Evolutionary conservation across 306 rosid genomes (phyloP).

Genomic region (Parietaria judaica): DNA sequence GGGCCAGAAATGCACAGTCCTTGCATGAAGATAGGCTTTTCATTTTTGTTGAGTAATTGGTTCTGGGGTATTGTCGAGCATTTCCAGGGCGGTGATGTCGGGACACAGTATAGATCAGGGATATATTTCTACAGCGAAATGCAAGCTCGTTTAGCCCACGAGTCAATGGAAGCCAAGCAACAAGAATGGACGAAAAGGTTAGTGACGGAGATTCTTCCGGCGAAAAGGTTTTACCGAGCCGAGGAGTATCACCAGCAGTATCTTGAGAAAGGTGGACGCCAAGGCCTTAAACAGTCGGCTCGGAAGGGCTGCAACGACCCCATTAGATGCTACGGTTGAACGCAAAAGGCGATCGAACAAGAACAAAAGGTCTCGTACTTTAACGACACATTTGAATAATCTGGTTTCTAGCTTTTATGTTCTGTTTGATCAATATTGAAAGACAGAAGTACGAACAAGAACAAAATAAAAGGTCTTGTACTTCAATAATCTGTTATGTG

Average conservation of each 20-base stretch:
- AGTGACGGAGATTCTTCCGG: slow-evolving; percentile 79
- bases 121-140: slow-evolving; percentile 63
- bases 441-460: too few relatives aligned
- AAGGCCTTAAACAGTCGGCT: slow-evolving; percentile 52
- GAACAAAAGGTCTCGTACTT: too few relatives aligned
- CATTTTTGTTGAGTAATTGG: too few relatives aligned
- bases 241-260: slow-evolving; percentile 96
- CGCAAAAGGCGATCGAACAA: background rate
- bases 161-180: slow-evolving; percentile 74
- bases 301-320: slow-evolving; percentile 75
- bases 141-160: slow-evolving; percentile 52
- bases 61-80: too few relatives aligned
- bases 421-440: too few relatives aligned
- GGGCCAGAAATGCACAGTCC: too few relatives aligned
- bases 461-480: too few relatives aligned
- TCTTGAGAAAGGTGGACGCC: slow-evolving; percentile 73
- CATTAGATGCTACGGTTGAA: slow-evolving; percentile 77
- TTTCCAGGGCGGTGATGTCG: slow-evolving; percentile 60
- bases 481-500: too few relatives aligned
- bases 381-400: too few relatives aligned
- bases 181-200: slow-evolving; percentile 36
- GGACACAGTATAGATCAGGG: slow-evolving; percentile 82
- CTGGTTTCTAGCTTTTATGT: too few relatives aligned
- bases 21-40: too few relatives aligned
- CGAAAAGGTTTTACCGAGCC: slow-evolving; percentile 75